Evolutionary conservation across 2,329 filamentous ascomycete species (phyloP).

Genomic region (Colletotrichum sojae): DNA sequence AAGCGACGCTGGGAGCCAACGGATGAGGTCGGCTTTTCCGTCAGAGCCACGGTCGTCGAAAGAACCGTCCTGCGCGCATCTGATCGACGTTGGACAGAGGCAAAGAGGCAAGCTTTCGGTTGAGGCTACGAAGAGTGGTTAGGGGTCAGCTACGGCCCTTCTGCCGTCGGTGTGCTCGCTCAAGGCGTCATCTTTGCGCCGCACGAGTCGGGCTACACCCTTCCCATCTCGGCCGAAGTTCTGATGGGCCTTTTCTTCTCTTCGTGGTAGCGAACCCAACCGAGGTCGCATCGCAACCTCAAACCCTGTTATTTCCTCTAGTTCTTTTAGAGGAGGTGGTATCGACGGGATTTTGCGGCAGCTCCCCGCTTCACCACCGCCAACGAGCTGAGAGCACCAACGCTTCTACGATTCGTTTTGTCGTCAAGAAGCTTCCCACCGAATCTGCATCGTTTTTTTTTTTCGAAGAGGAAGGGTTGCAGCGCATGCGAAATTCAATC

Average conservation of each 20-base stretch:
- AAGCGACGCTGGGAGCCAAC: conserved; percentile 3
- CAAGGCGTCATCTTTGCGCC: conserved; percentile 5
- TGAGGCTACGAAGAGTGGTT: no score
- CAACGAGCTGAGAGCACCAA: no score
- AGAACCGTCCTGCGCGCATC: no score
- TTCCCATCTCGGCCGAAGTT: neutral
- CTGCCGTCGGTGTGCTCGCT: neutral
- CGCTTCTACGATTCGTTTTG: no score
- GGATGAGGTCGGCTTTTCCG: no score
- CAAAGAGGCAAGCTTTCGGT: no score
- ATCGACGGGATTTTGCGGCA: neutral
- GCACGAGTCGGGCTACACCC: neutral
- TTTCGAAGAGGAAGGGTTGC: neutral
- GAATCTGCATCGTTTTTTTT: neutral
- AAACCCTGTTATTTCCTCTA: neutral
- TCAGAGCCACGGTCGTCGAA: no score
- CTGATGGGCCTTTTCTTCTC: neutral
- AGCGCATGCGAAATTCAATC: conserved; percentile 2
- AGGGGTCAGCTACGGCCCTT: no score
- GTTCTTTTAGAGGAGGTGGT: neutral
- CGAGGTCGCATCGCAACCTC: neutral
- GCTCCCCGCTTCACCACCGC: no score
- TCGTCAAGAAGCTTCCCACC: no score
- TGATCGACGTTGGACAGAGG: no score
- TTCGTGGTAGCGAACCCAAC: neutral